Conservation (phyloP, 2,329 filamentous ascomycete species). For the Trichoderma atroviride region DNA sequence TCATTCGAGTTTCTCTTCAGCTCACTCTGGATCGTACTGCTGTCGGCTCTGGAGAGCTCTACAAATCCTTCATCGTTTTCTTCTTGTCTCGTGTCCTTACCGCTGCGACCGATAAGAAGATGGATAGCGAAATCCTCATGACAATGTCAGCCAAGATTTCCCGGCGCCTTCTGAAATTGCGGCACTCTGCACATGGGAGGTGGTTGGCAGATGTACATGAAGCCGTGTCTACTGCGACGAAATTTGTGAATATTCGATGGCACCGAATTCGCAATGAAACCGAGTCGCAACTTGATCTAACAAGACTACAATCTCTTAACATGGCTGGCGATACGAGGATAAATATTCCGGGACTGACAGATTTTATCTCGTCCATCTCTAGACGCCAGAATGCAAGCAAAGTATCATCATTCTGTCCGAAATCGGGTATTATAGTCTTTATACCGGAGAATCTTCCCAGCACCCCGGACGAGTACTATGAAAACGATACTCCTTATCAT, state of each 20-base stretch:
- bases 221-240: not conserved
- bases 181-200: not conserved
- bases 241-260: not conserved
- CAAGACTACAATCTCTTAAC: not conserved
- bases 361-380: not conserved
- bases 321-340: not conserved
- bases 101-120: not conserved
- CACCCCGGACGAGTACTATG: not conserved
- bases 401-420: conserved; percentile 22
- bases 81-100: not conserved
- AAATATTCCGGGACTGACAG: not conserved
- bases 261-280: not conserved
- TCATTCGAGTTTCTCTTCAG: conserved; percentile 56
- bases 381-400: not conserved
- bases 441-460: not conserved
- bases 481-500: conserved; percentile 16
- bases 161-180: not conserved
- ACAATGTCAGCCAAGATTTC: not conserved
- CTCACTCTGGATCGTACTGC: conserved; percentile 26
- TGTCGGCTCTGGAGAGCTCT: not conserved
- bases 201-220: not conserved
- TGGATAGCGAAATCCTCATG: not conserved
- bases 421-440: not conserved
- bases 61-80: not conserved
- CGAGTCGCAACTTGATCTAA: not conserved